phyloP scores from a whole-genome alignment of 768 basidiomycete genomes.

The Vishniacozyma victoriae region DNA sequence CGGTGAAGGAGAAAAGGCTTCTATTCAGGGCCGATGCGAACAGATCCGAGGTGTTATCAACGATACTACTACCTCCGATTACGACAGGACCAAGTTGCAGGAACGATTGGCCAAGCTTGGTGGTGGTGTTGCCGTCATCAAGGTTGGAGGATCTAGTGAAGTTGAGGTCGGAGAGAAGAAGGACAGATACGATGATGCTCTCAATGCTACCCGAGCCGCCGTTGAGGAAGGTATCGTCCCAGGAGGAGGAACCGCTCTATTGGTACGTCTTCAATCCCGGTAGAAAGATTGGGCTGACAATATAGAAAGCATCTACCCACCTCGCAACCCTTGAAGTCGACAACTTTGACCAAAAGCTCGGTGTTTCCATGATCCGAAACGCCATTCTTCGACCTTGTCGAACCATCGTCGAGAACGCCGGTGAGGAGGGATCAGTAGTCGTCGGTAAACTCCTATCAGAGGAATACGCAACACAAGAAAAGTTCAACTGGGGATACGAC shows the following conservation, averaged over 20 bases:
- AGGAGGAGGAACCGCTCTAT: slow-evolving; percentile 87
- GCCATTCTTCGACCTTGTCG: slow-evolving; percentile 77
- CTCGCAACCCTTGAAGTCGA: slow-evolving; percentile 64
- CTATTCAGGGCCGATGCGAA: slow-evolving; percentile 88
- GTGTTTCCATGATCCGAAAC: slow-evolving; percentile 83
- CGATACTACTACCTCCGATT: slow-evolving; percentile 83
- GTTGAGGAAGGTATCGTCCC: slow-evolving; percentile 98
- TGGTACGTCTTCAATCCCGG: slow-evolving; percentile 44
- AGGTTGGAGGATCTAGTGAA: slow-evolving; percentile 86
- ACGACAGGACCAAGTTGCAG: slow-evolving; percentile 89
- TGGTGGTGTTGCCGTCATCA: slow-evolving; percentile 97
- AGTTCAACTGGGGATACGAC: slow-evolving; percentile 86
- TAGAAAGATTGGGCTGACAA: not conserved
- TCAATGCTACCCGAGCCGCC: slow-evolving; percentile 96
- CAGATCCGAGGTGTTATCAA: slow-evolving; percentile 79
- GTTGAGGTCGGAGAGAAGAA: slow-evolving; percentile 99
- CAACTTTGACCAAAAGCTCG: slow-evolving; percentile 98
- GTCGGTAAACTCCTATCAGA: slow-evolving; percentile 68
- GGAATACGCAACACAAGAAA: slow-evolving; percentile 48
- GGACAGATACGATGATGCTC: slow-evolving; percentile 93
- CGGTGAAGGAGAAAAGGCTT: slow-evolving; percentile 82
- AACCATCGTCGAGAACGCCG: slow-evolving; percentile 87
- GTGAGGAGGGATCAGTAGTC: slow-evolving; percentile 88
- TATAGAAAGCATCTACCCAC: slow-evolving; percentile 45
- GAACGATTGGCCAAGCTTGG: slow-evolving; percentile 93